These are phyloP conservation scores for Teratosphaeria viscida DNA, from an alignment of 2,329 filamentous ascomycete species.

Conservation along the genomic window DNA sequence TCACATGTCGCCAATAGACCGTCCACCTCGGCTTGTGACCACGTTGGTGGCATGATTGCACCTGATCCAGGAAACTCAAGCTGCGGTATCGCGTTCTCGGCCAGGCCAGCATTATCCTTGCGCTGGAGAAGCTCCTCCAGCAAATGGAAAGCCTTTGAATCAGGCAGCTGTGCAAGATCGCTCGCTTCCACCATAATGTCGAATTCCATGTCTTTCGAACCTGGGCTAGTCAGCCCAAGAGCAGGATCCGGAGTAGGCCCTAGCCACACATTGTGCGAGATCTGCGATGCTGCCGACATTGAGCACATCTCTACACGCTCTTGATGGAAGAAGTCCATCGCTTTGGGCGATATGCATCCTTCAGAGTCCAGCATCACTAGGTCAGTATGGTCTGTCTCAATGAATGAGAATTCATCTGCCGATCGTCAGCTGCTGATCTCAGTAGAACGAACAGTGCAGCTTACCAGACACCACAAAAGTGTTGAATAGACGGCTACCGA, in stretches of 20 bases:
- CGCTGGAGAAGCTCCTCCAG: constrained; percentile 46
- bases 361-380: constrained; percentile 65
- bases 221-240: constrained; percentile 21
- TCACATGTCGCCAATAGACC: constrained; percentile 75
- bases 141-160: constrained; percentile 53
- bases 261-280: constrained; percentile 80
- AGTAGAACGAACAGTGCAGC: constrained; percentile 12
- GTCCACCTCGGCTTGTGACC: constrained; percentile 73
- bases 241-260: constrained; percentile 69
- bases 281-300: constrained; percentile 85
- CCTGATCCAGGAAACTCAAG: constrained; percentile 89
- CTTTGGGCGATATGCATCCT: constrained; percentile 62
- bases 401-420: constrained; percentile 52
- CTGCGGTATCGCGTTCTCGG: constrained; percentile 36
- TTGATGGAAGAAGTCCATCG: constrained; percentile 81
- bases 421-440: constrained; percentile 26
- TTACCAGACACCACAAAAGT: constrained; percentile 65
- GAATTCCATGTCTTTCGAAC: constrained; percentile 10
- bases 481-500: constrained; percentile 53
- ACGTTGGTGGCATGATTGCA: constrained; percentile 77
- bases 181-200: constrained; percentile 83
- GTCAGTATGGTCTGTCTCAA: constrained; percentile 59
- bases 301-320: constrained; percentile 86
- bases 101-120: constrained; percentile 4
- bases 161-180: constrained; percentile 68